Evolutionary conservation across 805 yeast genomes (phyloP).

Genomic region (Candida tibetensis): DNA sequence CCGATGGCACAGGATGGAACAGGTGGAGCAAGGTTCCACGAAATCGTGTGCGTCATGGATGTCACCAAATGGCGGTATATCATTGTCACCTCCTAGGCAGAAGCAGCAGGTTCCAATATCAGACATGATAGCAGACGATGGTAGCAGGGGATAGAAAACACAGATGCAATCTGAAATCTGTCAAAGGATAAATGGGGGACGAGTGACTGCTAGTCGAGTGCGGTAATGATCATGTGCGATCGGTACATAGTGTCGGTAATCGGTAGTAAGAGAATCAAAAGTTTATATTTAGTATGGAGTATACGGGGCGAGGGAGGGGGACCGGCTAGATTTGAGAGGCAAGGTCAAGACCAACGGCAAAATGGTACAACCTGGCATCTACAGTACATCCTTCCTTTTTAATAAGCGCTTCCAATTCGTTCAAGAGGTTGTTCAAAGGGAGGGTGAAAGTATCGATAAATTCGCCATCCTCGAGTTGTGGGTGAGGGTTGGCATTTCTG

Average conservation of each 20-base stretch:
- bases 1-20: constrained; percentile 35
- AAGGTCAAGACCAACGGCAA: constrained; percentile 75
- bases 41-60: constrained; percentile 34
- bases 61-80: constrained; percentile 39
- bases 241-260: too few relatives aligned
- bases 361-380: constrained; percentile 85
- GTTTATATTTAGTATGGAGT: too few relatives aligned
- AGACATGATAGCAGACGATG: too few relatives aligned
- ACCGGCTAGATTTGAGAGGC: constrained; percentile 28
- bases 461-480: constrained; percentile 85
- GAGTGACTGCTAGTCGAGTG: background rate
- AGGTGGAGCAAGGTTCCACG: constrained; percentile 37
- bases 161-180: too few relatives aligned
- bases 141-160: too few relatives aligned
- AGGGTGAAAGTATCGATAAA: constrained; percentile 85
- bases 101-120: constrained; percentile 18
- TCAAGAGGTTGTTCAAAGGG: constrained; percentile 58
- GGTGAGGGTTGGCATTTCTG: constrained; percentile 65
- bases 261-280: too few relatives aligned
- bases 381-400: constrained; percentile 64
- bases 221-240: too few relatives aligned
- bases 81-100: constrained; percentile 39
- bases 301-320: too few relatives aligned
- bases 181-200: background rate
- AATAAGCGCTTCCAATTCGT: constrained; percentile 48